Evolutionary conservation across 1,139 yeast species (phyloP), one percentile per base, ranked within the genome.

Genomic region (Yamadazyma triangularis): DNA sequence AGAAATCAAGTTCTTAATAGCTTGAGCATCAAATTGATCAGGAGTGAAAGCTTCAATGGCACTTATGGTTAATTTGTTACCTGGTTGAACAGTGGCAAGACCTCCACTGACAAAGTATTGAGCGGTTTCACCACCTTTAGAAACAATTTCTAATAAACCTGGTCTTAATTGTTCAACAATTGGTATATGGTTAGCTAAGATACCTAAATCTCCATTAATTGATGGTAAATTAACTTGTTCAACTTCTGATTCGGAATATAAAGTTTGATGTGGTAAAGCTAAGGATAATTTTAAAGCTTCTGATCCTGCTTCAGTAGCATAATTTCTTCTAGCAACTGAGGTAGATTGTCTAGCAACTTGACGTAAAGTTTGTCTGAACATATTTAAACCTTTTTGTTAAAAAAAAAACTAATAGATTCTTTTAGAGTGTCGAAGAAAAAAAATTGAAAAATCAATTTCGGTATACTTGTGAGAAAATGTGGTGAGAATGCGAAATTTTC

Each of bases 141-240:
- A 88, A 49, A 87, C 80, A 56, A 91, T 79, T 66, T 89, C 96
- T 51, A 91, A 84, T 42, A 93, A 76, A 63, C 99, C 99, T 51
- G 98, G 96, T 59, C 83, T 79, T 60, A 91, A 79, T 74, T 93
- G 96, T 70, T 93, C 97, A 46, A 91, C 89, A 56, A 86, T 81
- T 54, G 99, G 98, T 57, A 91, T 95, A 77, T 91, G 99, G 72
- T 87, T 83, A 53, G 98, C 96, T 58, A 91, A 73, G 47, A 91
- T 79, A 85, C 99, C 99, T 65, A 91, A 79, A 59, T 86, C 94
- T 60, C 99, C 99, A 47, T 94, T 82, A 55, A 85, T 76, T 42
- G 96, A 91, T 55, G 99, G 98, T 51, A 91, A 74, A 71, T 91
- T 91, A 49, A 93, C 98, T 73, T 91, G 99, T 48, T 84, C 79